Conservation (phyloP, 371 early-diverging fungal genomes). For the Mucor lusitanicus region DNA sequence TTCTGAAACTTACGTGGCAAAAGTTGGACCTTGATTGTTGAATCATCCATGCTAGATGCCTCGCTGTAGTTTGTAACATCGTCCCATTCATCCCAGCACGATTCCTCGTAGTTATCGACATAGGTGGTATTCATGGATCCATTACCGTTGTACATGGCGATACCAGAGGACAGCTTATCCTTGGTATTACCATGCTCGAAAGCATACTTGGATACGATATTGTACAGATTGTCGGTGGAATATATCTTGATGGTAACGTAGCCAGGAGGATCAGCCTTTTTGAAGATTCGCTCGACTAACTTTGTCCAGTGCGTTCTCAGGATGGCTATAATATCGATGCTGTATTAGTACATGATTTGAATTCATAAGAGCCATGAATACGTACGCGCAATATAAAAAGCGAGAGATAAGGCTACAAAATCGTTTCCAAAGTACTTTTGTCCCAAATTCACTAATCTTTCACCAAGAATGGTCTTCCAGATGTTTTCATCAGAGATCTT, state of each 20-base stretch:
- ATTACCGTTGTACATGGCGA: constrained; percentile 13
- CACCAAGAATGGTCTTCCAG: constrained; percentile 34
- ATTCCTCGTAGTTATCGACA: constrained; percentile 24
- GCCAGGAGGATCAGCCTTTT: not conserved
- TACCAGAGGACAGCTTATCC: constrained; percentile 16
- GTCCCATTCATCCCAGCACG: not conserved
- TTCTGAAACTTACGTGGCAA: constrained; percentile 32
- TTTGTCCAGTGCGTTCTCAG: constrained; percentile 30
- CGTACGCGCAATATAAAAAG: constrained; percentile 37
- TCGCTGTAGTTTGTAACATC: constrained; percentile 1
- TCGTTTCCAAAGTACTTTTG: constrained; percentile 48
- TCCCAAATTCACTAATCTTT: constrained; percentile 26
- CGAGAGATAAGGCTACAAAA: constrained; percentile 33
- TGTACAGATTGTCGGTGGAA: constrained; percentile 20
- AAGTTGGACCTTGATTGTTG: constrained; percentile 21
- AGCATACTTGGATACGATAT: constrained; percentile 17
- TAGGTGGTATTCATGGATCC: constrained; percentile 15
- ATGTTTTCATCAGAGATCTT: constrained; percentile 31
- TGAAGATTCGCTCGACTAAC: constrained; percentile 11
- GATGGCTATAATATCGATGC: constrained; percentile 22
- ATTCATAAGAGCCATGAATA: not conserved
- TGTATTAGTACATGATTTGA: not conserved
- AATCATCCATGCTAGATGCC: not conserved
- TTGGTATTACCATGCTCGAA: not conserved
- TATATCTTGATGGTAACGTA: constrained; percentile 14